These are phyloP conservation scores for Sugiyamaella paludigena DNA, from an alignment of 1,139 yeast species.

Conservation along the genomic window DNA sequence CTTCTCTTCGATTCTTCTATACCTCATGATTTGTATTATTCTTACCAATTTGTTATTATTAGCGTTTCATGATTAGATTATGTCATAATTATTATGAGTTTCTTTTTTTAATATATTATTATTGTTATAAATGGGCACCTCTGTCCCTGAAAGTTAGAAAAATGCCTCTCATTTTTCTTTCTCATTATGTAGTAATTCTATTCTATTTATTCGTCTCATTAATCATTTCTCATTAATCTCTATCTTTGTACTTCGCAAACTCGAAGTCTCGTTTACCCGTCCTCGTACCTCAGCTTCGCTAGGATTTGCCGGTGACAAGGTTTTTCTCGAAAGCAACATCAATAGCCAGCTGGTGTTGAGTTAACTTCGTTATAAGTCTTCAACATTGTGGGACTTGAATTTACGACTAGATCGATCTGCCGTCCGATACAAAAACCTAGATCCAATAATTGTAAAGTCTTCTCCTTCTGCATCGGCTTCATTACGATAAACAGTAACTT, in stretches of 20 bases:
- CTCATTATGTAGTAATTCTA: neutral
- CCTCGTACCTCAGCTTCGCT: no score
- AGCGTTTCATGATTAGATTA: neutral
- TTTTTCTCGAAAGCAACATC: no score
- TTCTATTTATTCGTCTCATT: no score
- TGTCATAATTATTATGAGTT: no score
- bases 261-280: no score
- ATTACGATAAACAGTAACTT: conserved; percentile 47
- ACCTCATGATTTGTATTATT: neutral
- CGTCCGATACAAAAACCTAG: conserved; percentile 71
- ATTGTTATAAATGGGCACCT: no score
- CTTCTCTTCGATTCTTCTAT: neutral
- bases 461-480: conserved; percentile 27
- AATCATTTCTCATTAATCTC: neutral
- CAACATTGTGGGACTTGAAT: conserved; percentile 75
- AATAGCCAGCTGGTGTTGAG: no score
- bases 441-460: conserved; percentile 68
- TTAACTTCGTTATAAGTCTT: conserved; percentile 45
- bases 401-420: conserved; percentile 83
- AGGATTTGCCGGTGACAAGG: no score
- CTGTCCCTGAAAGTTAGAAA: no score
- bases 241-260: neutral
- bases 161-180: neutral
- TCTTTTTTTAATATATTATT: no score
- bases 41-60: neutral